Conservation (phyloP, 2,329 filamentous ascomycete species). For the Ophiostoma angusticollis region DNA sequence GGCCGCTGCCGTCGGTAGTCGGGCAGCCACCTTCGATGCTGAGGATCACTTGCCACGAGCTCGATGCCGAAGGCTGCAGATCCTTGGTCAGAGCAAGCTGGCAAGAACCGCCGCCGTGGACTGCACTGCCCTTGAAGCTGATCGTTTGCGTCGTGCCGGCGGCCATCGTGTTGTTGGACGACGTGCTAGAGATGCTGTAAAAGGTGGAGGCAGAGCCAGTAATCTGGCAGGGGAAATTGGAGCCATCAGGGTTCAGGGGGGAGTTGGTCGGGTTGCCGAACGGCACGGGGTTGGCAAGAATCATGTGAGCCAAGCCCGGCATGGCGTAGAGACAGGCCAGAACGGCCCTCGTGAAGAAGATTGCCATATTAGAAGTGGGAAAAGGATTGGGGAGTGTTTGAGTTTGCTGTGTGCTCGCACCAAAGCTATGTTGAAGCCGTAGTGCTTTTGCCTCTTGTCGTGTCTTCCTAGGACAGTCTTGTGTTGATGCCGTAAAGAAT, state of each 20-base stretch:
- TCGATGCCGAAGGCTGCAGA: constrained; percentile 14
- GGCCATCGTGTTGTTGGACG: constrained; percentile 14
- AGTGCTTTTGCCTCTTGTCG: not conserved
- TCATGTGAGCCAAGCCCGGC: constrained; percentile 13
- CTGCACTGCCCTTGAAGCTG: constrained; percentile 19
- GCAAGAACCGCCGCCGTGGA: constrained; percentile 21
- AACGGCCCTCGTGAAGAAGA: constrained; percentile 2
- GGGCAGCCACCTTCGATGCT: constrained; percentile 22
- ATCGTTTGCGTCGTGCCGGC: constrained; percentile 13
- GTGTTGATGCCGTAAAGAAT: not conserved
- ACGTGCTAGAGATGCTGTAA: constrained; percentile 18
- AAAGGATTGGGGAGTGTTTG: not conserved
- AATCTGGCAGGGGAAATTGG: constrained; percentile 17
- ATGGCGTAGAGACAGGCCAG: constrained; percentile 4
- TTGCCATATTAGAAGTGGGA: not conserved
- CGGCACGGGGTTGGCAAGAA: constrained; percentile 12
- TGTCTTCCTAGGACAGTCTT: not conserved
- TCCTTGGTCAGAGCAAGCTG: constrained; percentile 19
- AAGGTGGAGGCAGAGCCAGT: constrained; percentile 28
- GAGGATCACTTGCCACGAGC: constrained; percentile 20
- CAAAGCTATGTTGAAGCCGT: not conserved
- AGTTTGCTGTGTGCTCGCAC: not conserved
- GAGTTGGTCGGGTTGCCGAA: constrained; percentile 14
- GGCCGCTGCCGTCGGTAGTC: constrained; percentile 14
- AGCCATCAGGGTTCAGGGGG: constrained; percentile 12